A percentile compares a stretch with the other conserved stretches of the same genome.
phyloP scores from a whole-genome alignment of 2,329 filamentous ascomycete genomes.

The Daldinia sp. region DNA sequence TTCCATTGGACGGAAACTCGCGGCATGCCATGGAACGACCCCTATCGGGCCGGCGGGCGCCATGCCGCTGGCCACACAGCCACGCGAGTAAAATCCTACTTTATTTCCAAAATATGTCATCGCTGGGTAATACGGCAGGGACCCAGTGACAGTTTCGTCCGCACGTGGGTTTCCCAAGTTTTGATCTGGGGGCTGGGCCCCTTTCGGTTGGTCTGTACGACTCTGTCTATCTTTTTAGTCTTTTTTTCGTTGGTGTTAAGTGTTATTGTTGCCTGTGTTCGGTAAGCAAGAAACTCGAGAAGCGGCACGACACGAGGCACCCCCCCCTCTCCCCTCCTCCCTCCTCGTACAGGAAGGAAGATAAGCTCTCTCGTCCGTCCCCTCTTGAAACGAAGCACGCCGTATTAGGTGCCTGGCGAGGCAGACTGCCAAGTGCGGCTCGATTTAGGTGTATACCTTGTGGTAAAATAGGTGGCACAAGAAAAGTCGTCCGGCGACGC shows the following conservation, averaged over 20 bases:
- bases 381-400: not conserved
- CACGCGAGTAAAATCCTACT: conserved; percentile 14
- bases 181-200: conserved; percentile 8
- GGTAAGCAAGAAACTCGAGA: not conserved
- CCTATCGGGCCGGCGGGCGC: conserved; percentile 26
- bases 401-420: not conserved
- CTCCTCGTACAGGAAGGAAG: too few species aligned
- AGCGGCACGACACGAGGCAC: not conserved
- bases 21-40: not conserved
- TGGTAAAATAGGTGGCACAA: not conserved
- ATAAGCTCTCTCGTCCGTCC: not conserved
- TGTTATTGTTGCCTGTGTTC: not conserved
- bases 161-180: conserved; percentile 18
- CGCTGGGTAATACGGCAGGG: conserved; percentile 3
- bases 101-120: not conserved
- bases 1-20: not conserved
- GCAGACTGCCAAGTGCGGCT: not conserved
- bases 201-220: not conserved
- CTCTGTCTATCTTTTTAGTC: not conserved
- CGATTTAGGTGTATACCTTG: not conserved
- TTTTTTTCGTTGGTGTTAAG: not conserved
- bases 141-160: conserved; percentile 4
- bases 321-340: not conserved
- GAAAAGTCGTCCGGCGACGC: not conserved
- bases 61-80: conserved; percentile 23